phyloP scores from a whole-genome alignment of 2,329 filamentous ascomycete species.

The Colletotrichum limetticola region DNA sequence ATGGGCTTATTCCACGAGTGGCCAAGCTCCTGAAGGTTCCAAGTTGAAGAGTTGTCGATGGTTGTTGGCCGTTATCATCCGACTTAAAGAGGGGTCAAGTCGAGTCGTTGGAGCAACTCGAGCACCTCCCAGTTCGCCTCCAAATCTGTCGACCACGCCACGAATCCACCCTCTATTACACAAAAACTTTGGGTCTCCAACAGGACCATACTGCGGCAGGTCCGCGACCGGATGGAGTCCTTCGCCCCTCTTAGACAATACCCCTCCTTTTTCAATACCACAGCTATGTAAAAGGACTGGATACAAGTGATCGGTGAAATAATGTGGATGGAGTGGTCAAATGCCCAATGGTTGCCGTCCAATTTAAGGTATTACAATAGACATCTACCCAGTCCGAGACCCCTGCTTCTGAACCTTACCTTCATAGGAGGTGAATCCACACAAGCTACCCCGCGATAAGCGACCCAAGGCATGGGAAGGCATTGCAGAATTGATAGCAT shows the following conservation, averaged over 20 bases:
- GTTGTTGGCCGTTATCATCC: neutral
- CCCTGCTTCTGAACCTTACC: too few species aligned
- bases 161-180: neutral
- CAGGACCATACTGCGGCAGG: neutral
- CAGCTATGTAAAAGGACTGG: neutral
- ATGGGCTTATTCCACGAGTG: neutral
- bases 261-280: neutral
- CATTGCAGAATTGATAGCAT: neutral
- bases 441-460: slow-evolving; percentile 6
- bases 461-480: neutral
- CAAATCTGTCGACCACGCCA: neutral
- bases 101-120: neutral
- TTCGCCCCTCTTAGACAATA: neutral
- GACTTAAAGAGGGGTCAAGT: neutral
- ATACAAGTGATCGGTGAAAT: neutral
- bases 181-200: neutral
- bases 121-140: neutral
- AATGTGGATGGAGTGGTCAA: neutral
- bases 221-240: neutral
- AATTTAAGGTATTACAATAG: neutral
- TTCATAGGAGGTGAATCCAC: neutral
- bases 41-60: neutral
- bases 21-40: neutral
- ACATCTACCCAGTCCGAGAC: neutral
- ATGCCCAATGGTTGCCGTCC: neutral